Conservation (phyloP, 495 filamentous ascomycete genomes). For the Terfezia claveryi region DNA sequence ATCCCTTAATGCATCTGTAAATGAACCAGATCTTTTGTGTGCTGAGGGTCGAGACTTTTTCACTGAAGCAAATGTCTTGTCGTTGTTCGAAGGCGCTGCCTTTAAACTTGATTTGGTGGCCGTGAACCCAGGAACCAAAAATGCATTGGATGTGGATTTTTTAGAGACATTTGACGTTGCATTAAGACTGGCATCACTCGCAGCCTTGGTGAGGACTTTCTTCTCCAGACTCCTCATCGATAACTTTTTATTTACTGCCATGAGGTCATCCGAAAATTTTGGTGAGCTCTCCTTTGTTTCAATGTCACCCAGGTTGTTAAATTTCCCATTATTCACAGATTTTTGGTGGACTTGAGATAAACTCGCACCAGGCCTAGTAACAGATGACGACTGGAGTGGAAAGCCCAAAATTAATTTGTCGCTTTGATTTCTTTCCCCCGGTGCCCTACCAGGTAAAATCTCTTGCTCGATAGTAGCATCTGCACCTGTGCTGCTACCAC, state of each 20-base stretch:
- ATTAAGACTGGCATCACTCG: neutral
- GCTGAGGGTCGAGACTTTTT: constrained; percentile 11
- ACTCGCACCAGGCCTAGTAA: neutral
- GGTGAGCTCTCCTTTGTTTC: neutral
- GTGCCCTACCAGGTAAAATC: constrained; percentile 47
- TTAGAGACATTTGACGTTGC: neutral
- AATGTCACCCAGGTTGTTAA: neutral
- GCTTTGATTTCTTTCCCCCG: constrained; percentile 9
- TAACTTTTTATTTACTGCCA: neutral
- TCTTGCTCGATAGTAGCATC: constrained; percentile 36
- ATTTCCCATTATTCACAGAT: neutral
- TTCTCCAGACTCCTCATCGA: neutral
- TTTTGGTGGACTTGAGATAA: neutral
- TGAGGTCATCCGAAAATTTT: neutral
- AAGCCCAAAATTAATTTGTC: neutral
- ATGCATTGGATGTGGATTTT: neutral
- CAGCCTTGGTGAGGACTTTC: neutral
- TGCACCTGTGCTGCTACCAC: constrained; percentile 15
- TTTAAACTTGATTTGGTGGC: neutral
- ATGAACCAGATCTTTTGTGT: constrained; percentile 53
- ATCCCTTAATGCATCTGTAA: constrained; percentile 75
- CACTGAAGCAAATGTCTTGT: neutral
- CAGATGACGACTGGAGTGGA: neutral
- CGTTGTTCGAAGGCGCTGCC: neutral
- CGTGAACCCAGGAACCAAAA: neutral